Evolutionary conservation across 1,284 basidiomycete genomes (phyloP), one percentile per base, ranked within the genome.

Genomic region (Puccinia brachypodii): DNA sequence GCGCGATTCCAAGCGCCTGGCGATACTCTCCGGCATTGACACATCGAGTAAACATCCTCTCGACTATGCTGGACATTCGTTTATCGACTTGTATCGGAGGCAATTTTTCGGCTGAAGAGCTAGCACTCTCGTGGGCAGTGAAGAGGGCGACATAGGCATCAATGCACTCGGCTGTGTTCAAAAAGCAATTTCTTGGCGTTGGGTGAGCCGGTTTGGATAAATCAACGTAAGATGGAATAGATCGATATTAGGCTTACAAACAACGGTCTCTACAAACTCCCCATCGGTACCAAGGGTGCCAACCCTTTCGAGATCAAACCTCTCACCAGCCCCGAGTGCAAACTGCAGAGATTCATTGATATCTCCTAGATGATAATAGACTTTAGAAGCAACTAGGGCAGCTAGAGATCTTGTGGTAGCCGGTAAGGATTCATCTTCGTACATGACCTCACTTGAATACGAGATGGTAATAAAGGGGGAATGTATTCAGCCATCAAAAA

Each of bases 311-410:
- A 90, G 89, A 85, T 93, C 91, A 85, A 98, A 97, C 85, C 92
- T 92, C 85, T 88, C 89, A 66, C 92, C 94, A n/a, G 95, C 94
- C 82, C 92, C 92, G 74, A 98, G 90, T 28, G 95, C 95, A 85
- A 97, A 96, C 44, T 93, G 92, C 82, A 98, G 89, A 33, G 95
- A 93, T 87, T 98, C 96, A 84, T 95, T 93, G 84, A 95, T 93
- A 86, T 94, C 93, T 84, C 93, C 94, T 68, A 98, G 90, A 89
- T 93, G 96, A 87, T 95, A 98, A 88, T 97, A 98, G 73, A 97
- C 93, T 87, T 98, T 97, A 89, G 94, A 95, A 31, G 93, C 92
- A 53, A 98, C 89, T 73, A 98, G 88, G 28, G 95, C 94, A 33
- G 96, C 95, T 76, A 91, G 89, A 84, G 93, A 90, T 75, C 92